These are phyloP conservation scores for Aspergillus hiratsukae DNA, from an alignment of 2,329 filamentous ascomycete species.

Conservation along the genomic window DNA sequence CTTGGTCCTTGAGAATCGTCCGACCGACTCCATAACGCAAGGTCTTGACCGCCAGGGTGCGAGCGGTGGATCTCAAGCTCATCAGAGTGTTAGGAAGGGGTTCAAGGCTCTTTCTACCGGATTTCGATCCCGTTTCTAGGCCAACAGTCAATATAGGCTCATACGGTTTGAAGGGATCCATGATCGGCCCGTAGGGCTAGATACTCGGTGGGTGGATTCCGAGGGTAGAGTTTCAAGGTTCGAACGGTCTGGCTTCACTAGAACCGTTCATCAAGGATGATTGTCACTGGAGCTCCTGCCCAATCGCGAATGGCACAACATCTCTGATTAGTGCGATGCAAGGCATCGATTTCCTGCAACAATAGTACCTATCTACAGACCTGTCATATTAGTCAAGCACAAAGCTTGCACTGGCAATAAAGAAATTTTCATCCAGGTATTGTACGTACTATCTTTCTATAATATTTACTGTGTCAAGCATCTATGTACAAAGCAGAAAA, in stretches of 20 bases:
- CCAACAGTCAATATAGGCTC: background rate
- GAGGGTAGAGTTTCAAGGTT: background rate
- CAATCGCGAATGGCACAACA: background rate
- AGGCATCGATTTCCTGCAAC: background rate
- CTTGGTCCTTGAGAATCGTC: background rate
- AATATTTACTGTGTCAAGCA: background rate
- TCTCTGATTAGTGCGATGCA: background rate
- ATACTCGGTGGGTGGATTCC: background rate
- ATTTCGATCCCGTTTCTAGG: background rate
- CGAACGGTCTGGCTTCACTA: background rate
- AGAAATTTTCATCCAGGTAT: background rate
- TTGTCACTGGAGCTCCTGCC: background rate
- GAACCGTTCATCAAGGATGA: background rate
- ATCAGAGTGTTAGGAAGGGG: background rate
- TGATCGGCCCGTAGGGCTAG: background rate
- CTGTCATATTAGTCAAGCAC: conserved; percentile 1
- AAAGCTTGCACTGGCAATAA: background rate
- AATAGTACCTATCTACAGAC: conserved; percentile 3
- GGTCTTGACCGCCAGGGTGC: background rate
- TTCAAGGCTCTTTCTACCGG: background rate
- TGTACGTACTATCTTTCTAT: background rate
- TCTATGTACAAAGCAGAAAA: conserved; percentile 5
- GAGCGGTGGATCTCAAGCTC: background rate
- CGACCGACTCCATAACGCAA: background rate
- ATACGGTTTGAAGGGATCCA: background rate